These are phyloP conservation scores for Orbilia ellipsospora DNA, from an alignment of 2,329 filamentous ascomycete species.

Conservation along the genomic window DNA sequence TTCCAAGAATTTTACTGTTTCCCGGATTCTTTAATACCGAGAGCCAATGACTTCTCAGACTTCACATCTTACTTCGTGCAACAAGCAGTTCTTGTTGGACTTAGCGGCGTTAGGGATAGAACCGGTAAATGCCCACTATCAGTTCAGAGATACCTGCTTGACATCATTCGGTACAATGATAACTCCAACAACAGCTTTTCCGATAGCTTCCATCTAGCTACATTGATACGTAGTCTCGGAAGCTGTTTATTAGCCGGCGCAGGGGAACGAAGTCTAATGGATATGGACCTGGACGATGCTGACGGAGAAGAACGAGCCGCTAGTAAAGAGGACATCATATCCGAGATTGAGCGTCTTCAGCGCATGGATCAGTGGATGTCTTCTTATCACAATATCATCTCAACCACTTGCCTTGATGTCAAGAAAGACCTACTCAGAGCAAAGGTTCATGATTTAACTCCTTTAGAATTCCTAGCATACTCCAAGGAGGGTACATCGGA, in stretches of 20 bases:
- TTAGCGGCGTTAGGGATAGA: conserved; percentile 79
- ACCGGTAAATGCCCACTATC: conserved; percentile 80
- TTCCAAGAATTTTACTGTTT: conserved; percentile 92
- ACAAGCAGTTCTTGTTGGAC: conserved; percentile 81
- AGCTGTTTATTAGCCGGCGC: conserved; percentile 65
- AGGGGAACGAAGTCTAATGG: conserved; percentile 65
- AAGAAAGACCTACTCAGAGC: conserved; percentile 57
- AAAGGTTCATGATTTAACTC: conserved; percentile 53
- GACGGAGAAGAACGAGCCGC: conserved; percentile 63
- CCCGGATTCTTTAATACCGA: conserved; percentile 78
- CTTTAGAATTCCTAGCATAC: conserved; percentile 73
- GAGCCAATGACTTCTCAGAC: conserved; percentile 90
- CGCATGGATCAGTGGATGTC: conserved; percentile 76
- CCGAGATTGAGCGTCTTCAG: conserved; percentile 74
- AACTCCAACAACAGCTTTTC: conserved; percentile 89
- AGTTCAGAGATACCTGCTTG: conserved; percentile 84
- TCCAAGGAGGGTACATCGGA: conserved; percentile 73
- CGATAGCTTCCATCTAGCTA: conserved; percentile 88
- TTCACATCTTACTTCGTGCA: conserved; percentile 86
- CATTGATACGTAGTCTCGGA: conserved; percentile 74
- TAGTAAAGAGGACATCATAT: conserved; percentile 66
- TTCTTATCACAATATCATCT: conserved; percentile 73
- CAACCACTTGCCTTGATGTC: conserved; percentile 69
- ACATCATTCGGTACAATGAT: conserved; percentile 92
- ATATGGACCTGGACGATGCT: conserved; percentile 63